Conservation (phyloP, 2,329 filamentous ascomycete species). For the Cladosporium sphaerospermum region DNA sequence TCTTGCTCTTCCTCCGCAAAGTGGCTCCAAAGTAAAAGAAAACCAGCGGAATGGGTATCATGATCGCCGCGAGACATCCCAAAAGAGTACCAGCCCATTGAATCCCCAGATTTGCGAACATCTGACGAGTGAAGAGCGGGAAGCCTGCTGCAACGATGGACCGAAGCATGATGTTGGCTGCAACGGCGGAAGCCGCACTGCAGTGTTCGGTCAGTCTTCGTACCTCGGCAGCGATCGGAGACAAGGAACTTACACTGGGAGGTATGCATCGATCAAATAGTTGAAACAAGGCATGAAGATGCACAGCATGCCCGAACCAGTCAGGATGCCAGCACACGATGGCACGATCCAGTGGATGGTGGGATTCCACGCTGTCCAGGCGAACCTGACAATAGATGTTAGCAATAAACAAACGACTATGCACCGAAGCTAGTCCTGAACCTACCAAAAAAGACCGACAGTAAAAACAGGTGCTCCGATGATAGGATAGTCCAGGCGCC, state of each 20-base stretch:
- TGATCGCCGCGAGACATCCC: constrained; percentile 7
- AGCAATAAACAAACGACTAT: background rate
- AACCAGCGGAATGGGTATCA: constrained; percentile 9
- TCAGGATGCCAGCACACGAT: constrained; percentile 16
- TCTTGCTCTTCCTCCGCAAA: constrained; percentile 4
- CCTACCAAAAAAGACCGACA: constrained; percentile 32
- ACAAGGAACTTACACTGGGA: constrained; percentile 31
- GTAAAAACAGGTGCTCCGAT: constrained; percentile 29
- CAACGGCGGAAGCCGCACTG: constrained; percentile 10
- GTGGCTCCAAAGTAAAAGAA: constrained; percentile 6
- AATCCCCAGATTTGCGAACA: constrained; percentile 11
- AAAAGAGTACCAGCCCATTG: constrained; percentile 12
- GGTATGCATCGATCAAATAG: constrained; percentile 35
- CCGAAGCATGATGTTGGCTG: constrained; percentile 12
- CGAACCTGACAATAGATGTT: constrained; percentile 1
- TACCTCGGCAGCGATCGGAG: too few relatives aligned
- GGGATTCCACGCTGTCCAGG: constrained; percentile 18
- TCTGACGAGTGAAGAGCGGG: constrained; percentile 9
- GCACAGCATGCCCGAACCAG: constrained; percentile 19
- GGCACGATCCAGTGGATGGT: constrained; percentile 20
- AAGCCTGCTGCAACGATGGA: constrained; percentile 9
- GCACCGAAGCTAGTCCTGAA: background rate
- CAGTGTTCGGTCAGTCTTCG: background rate
- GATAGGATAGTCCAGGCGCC: constrained; percentile 17
- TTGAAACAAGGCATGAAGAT: constrained; percentile 25